These are phyloP conservation scores for Silene conica DNA, from an alignment of 148 eudicot species.

Conservation along the genomic window DNA sequence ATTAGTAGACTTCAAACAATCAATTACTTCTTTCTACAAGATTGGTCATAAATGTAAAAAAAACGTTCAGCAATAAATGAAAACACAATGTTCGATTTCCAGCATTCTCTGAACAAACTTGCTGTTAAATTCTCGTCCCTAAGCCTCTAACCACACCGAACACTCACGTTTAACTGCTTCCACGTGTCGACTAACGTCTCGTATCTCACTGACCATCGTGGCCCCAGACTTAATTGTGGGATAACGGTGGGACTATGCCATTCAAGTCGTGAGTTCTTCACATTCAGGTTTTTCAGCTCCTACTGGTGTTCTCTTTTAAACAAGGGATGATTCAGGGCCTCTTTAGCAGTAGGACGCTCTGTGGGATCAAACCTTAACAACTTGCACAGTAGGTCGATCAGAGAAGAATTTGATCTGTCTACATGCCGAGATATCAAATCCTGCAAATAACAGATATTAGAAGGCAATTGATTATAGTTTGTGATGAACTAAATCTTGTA, in stretches of 20 bases:
- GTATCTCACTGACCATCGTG: neutral
- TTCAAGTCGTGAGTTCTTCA: neutral
- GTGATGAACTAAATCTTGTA: neutral
- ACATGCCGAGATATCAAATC: conserved; percentile 51
- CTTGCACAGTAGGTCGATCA: conserved; percentile 60
- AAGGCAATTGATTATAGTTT: neutral
- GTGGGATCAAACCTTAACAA: conserved; percentile 67
- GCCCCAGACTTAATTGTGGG: neutral
- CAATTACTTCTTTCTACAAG: too few species aligned
- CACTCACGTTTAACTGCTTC: neutral
- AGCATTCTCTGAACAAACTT: conserved; percentile 1
- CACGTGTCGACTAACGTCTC: neutral
- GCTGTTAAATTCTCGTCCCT: neutral
- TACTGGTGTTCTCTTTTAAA: conserved; percentile 35
- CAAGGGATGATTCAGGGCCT: conserved; percentile 72
- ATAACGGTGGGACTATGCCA: neutral
- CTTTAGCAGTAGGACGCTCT: conserved; percentile 54
- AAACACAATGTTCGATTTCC: neutral
- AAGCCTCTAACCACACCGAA: neutral
- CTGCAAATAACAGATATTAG: conserved; percentile 33
- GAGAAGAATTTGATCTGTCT: conserved; percentile 36
- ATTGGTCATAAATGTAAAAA: neutral
- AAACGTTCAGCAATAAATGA: neutral
- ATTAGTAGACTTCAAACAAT: too few species aligned
- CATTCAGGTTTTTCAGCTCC: conserved; percentile 1